Base-by-base conservation (phyloP, 2,329 filamentous ascomycete species). In the Thelonectria blattea region DNA sequence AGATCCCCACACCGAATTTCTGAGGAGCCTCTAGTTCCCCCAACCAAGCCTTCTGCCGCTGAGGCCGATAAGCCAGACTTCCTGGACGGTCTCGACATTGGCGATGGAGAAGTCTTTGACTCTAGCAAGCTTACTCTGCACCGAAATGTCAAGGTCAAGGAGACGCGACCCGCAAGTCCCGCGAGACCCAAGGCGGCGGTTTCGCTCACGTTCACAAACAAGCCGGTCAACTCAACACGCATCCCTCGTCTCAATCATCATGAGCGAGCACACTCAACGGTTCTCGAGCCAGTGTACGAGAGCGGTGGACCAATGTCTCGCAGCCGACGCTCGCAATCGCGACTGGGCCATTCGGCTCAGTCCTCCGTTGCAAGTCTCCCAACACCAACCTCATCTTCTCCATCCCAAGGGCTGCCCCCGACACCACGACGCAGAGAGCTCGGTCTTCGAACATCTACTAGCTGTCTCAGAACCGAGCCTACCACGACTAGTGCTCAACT, bases 221-320 rank as follows among this genome's bases (percentile, higher is more conserved):
- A 93, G 71, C 79, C 85, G n/a, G 46, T 66, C 37, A 68, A 41
- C 48, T 78, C 73, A 30, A 95, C 93, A 34, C 89, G 93, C 58
- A 90, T 97, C 61, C 93, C 94, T 39, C 87, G 93, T 52, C 90
- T 93, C 37, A 83, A 82, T 61, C 88, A 82, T 61, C 88, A 91
- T 74, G 90, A 92, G 71, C 84, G 90, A 54, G 85, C 88, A 5
- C 85, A 87, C 67, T 91, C 91, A 9, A 78, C 76, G 11, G 89
- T 90, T 17, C 83, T 98, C n/a, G 94, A 96, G 72, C 93, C 94
- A 20, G 93, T 98, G 6, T 96, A 92, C 41, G 94, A 98, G 77
- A 93, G 88, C 65, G 93, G 93, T 52, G 92, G 88, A 4, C 87
- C 91, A 18, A 85, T 91, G 49, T 79, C 81, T 53, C 85, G 83